phyloP scores from a whole-genome alignment of 1,139 yeast genomes.

The Spathaspora sp. region DNA sequence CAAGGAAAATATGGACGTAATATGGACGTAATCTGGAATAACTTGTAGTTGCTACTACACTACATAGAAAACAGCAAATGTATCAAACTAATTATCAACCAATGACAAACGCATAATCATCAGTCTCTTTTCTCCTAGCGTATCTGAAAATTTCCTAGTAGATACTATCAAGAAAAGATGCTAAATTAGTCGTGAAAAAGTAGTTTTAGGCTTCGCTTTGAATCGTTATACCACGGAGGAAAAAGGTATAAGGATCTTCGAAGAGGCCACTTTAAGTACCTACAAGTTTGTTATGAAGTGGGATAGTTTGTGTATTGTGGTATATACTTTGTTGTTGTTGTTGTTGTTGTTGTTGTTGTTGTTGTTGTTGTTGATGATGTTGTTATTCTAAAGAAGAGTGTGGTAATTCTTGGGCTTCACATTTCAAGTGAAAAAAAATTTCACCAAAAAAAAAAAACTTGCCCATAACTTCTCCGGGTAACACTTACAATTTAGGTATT shows the following conservation, averaged over 20 bases:
- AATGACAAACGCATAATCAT: constrained; percentile 13
- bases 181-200: constrained; percentile 27
- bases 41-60: not conserved
- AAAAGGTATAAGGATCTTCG: constrained; percentile 62
- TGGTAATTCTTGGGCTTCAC: too few species aligned
- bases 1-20: too few species aligned
- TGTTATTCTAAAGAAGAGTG: not conserved
- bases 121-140: constrained; percentile 15
- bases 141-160: constrained; percentile 13
- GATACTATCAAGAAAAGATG: constrained; percentile 16
- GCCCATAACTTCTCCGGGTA: not conserved
- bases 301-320: not conserved
- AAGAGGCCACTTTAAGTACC: constrained; percentile 48
- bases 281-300: not conserved
- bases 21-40: too few species aligned
- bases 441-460: not conserved
- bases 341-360: not conserved
- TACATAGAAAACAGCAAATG: constrained; percentile 13
- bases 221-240: constrained; percentile 56
- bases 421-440: not conserved
- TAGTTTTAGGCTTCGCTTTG: constrained; percentile 68
- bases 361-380: not conserved
- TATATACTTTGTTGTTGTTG: not conserved
- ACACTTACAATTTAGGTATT: not conserved
- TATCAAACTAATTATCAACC: constrained; percentile 29